Evolutionary conservation across 345 rosid species (phyloP), one percentile per base, ranked within the genome.

Genomic region (Acer negundo): DNA sequence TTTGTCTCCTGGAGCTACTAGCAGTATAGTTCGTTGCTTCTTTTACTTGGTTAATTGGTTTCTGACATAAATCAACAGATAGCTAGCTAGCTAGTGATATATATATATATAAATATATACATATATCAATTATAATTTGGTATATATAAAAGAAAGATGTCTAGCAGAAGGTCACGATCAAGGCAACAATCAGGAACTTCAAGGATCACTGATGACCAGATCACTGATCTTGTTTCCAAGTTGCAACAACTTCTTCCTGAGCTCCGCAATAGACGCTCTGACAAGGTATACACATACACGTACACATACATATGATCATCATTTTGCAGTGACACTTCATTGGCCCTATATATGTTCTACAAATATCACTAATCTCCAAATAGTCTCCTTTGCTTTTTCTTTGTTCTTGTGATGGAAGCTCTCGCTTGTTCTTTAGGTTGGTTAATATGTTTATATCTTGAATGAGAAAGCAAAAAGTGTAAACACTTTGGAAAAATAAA

Each of bases 241-340:
- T 85, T 95, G 77, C 97, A 93, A 74, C 95, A 90, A 62, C 94
- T 95, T 80, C 92, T 91, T 62, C 97, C 97, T 24, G 95, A 93
- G 86, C 84, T 93, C 79, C 87, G 91, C 16, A 87, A 79, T 69
- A 82, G 88, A 46, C 86, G 90, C 63, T 86, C 97, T 13, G 93
- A 87, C 77, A 90, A 90, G 94, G 97, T 93, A 80, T 28, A 24
- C 10, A 2, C 17, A 17, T 16, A 8, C 31, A 1, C 40, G 0
- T 10, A 1, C 12, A 24, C 1, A 15, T 31, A 23, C 0, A 6
- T 3, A 22, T 10, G 3, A 35, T 35, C 6, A 5, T 35, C 38
- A 35, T 35, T 31, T 49, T 49, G 55, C 38, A 12, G 17, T 49
- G 58, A 10, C 10, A 4, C 56, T 55, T 70, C 3, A 2, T 51